A percentile compares a stretch with the other conserved stretches of the same genome.
phyloP scores from a whole-genome alignment of 176 grass and related monocot genomes.

The Cenchrus fungigraminus region DNA sequence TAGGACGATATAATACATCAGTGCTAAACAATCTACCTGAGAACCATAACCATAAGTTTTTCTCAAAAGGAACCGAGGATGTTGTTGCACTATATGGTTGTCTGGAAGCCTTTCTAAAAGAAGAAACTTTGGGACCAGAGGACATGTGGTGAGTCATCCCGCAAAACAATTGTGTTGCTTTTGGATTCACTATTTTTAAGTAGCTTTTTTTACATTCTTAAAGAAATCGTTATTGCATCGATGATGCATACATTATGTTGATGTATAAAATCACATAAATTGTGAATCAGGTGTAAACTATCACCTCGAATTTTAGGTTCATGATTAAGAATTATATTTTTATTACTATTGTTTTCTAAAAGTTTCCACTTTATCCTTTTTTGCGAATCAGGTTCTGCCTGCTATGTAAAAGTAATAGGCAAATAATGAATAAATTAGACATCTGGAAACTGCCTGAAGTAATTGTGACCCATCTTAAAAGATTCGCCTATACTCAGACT shows the following conservation, averaged over 20 bases:
- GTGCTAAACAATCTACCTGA: constrained; percentile 56
- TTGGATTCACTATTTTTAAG: too few species aligned
- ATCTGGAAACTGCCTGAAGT: constrained; percentile 86
- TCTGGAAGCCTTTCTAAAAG: constrained; percentile 81
- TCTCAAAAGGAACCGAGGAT: constrained; percentile 54
- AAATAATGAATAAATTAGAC: constrained; percentile 89
- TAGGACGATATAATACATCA: constrained; percentile 43
- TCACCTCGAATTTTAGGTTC: constrained; percentile 6
- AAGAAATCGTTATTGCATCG: too few species aligned
- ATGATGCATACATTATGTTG: too few species aligned
- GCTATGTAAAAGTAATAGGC: constrained; percentile 74
- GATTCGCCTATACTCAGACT: constrained; percentile 74
- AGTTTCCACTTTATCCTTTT: neutral
- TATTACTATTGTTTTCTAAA: too few species aligned
- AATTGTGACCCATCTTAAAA: constrained; percentile 89
- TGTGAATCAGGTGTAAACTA: neutral
- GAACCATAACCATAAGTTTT: constrained; percentile 33
- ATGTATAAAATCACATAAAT: too few species aligned
- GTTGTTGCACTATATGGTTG: constrained; percentile 70
- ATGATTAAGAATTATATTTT: constrained; percentile 10
- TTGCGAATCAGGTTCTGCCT: constrained; percentile 80
- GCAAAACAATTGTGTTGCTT: too few species aligned
- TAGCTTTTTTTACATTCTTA: too few species aligned
- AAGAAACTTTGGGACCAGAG: constrained; percentile 76
- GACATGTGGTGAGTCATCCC: constrained; percentile 63